Percentiles rank a stretch among this genome's conserved stretches.
Evolutionary conservation across 805 yeast genomes (phyloP).

Genomic region (Starmerella floricola): DNA sequence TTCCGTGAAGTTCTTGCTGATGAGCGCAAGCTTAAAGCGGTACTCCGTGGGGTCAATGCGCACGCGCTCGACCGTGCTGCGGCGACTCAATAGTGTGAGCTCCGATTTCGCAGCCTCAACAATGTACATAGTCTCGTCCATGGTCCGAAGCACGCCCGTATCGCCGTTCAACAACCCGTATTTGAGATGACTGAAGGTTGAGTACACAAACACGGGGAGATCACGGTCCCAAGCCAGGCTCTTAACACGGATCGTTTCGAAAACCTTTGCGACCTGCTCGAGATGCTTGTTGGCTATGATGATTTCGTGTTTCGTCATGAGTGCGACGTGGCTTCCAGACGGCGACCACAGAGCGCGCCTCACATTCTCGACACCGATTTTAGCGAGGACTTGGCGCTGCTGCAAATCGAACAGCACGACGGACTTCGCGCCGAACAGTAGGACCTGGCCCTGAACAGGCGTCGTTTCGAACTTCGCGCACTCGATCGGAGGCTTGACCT

Average conservation of each 20-base stretch:
- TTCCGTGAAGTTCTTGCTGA: conserved; percentile 80
- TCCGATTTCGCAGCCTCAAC: conserved; percentile 52
- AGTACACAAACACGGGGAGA: conserved; percentile 70
- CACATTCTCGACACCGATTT: conserved; percentile 57
- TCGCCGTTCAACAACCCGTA: conserved; percentile 91
- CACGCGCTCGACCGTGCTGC: conserved; percentile 69
- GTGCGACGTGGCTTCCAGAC: conserved; percentile 77
- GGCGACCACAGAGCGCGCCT: conserved; percentile 83
- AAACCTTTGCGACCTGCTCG: conserved; percentile 70
- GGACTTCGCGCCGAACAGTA: conserved; percentile 56
- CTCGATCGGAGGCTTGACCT: conserved; percentile 44
- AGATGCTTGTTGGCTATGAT: conserved; percentile 65
- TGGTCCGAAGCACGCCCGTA: conserved; percentile 83
- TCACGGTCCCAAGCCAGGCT: conserved; percentile 96
- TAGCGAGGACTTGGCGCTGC: conserved; percentile 68
- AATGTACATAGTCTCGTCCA: conserved; percentile 77
- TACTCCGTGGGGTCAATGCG: conserved; percentile 92
- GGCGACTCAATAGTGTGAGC: conserved; percentile 70
- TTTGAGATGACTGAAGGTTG: conserved; percentile 91
- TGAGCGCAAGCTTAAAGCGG: conserved; percentile 85
- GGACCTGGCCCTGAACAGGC: conserved; percentile 74
- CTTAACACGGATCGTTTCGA: conserved; percentile 92
- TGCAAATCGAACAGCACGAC: conserved; percentile 85
- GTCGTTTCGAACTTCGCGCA: conserved; percentile 52
- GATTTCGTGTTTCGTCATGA: conserved; percentile 83